Evolutionary conservation across 352 stramenopile species (phyloP), one percentile per base, ranked within the genome.

Genomic region (Thalassiosira delicatula): DNA sequence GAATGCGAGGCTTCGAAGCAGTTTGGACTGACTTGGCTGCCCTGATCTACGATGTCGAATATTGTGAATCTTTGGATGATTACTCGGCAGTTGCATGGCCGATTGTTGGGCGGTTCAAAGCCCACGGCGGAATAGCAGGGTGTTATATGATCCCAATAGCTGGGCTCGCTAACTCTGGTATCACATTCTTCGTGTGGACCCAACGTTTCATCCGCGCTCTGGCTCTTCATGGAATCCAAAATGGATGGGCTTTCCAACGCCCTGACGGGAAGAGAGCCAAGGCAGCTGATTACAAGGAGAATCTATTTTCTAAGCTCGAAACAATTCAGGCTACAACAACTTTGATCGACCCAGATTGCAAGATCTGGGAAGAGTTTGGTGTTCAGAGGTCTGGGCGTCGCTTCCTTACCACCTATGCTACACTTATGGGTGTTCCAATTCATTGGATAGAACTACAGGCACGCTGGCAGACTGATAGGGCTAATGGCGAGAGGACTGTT

Each of bases 121-220:
- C 0, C 3, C 14, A 35, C 1, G 14, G 65, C 19, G 21, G 49
- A 14, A 65, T 74, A 2, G 11, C n/a, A n/a, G 66, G 35, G 0
- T 54, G 32, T 54, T 74, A 74, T 30, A 54, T 54, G 27, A 74
- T 74, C 46, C 66, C 66, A 7, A 74, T 74, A 37, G 30, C 66
- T 19, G 49, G 51, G 17, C 35, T 32, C 9, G 62, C 42, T 19
- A 25, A 37, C 19, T 74, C 51, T 9, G 66, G 66, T 17, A 0
- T 29, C 23, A 67, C 42, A 23, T 73, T 79, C 35, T 72, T 79
- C 32, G 14, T 40, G 23, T 79, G 59, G 71, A 79, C 63, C 33
- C 71, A 73, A 37, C 25, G 59, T 46, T 73, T 79, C 68, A 27
- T 79, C n/a, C 29, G 61, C n/a, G n/a, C n/a, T n/a, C n/a, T n/a